Evolutionary conservation across 352 stramenopile genomes (phyloP).

Genomic region (Phytopythium delawarense): DNA sequence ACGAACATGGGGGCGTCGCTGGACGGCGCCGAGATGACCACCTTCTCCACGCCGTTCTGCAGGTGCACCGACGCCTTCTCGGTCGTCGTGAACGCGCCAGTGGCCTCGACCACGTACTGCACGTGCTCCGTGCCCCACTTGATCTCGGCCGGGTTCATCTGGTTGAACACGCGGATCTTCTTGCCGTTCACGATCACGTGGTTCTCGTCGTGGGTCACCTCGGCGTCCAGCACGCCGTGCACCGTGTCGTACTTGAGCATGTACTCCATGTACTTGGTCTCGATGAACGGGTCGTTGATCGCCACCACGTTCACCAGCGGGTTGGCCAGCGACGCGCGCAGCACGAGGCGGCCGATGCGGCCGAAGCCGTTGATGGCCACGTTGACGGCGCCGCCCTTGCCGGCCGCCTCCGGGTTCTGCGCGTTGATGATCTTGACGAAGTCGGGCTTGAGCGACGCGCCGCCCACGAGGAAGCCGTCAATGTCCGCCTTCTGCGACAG

Average conservation of each 20-base stretch:
- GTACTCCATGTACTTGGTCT: slow-evolving; percentile 97
- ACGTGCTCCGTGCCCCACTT: slow-evolving; percentile 87
- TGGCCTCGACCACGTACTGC: slow-evolving; percentile 95
- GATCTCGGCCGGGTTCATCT: slow-evolving; percentile 94
- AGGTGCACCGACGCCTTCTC: slow-evolving; percentile 93
- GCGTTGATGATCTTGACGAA: slow-evolving; percentile 98
- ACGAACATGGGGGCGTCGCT: slow-evolving; percentile 99
- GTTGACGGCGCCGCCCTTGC: slow-evolving; percentile 64
- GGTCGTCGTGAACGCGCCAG: slow-evolving; percentile 69
- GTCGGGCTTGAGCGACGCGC: slow-evolving; percentile 95
- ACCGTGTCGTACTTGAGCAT: slow-evolving; percentile 93
- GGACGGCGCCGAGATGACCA: slow-evolving; percentile 97
- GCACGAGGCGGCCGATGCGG: slow-evolving; percentile 96
- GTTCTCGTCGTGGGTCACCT: slow-evolving; percentile 82
- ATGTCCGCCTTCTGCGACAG: slow-evolving; percentile 95
- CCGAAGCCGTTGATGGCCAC: slow-evolving; percentile 99
- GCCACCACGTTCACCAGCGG: slow-evolving; percentile 86
- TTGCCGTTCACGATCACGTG: slow-evolving; percentile 93
- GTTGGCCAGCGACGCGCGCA: slow-evolving; percentile 89
- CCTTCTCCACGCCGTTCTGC: slow-evolving; percentile 93
- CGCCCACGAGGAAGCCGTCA: slow-evolving; percentile 98
- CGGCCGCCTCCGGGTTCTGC: slow-evolving; percentile 36
- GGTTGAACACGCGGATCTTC: slow-evolving; percentile 91
- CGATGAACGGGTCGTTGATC: slow-evolving; percentile 95
- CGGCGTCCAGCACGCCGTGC: slow-evolving; percentile 87